Percentiles rank a stretch among this genome's conserved stretches.
phyloP scores from a whole-genome alignment of 768 basidiomycete genomes.

The Hirschioporus abietinus region DNA sequence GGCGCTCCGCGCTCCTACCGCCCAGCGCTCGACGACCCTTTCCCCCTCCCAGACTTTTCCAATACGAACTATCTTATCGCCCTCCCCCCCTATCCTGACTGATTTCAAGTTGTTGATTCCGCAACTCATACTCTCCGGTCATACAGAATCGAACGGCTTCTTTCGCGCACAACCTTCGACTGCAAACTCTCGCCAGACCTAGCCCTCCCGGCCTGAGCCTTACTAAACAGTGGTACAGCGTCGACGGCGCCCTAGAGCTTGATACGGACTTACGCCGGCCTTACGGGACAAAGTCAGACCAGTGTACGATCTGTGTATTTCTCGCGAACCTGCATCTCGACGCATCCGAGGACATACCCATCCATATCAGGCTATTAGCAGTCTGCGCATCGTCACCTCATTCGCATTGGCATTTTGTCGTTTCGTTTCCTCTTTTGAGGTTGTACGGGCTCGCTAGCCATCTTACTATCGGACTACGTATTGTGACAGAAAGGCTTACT shows the following conservation, averaged over 20 bases:
- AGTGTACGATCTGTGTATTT: neutral
- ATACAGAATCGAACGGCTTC: neutral
- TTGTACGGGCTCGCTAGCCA: neutral
- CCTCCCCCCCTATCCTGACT: no score
- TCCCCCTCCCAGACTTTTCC: no score
- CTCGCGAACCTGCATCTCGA: neutral
- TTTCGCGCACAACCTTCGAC: neutral
- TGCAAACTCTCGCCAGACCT: neutral
- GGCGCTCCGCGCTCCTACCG: neutral
- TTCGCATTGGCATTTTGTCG: neutral
- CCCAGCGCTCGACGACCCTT: no score
- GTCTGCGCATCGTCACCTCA: neutral
- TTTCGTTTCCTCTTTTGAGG: neutral
- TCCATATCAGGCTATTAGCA: neutral
- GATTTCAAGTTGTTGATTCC: no score
- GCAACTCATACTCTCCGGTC: no score
- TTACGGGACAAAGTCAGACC: neutral
- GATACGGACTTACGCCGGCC: neutral
- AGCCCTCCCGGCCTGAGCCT: neutral
- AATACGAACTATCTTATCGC: no score
- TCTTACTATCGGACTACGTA: neutral
- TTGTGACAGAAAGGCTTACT: no score
- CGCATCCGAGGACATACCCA: neutral
- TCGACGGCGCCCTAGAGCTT: neutral
- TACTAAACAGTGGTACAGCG: neutral